Evolutionary conservation across 257 asterid species (phyloP).

Genomic region (Solanum ahanhuiri): DNA sequence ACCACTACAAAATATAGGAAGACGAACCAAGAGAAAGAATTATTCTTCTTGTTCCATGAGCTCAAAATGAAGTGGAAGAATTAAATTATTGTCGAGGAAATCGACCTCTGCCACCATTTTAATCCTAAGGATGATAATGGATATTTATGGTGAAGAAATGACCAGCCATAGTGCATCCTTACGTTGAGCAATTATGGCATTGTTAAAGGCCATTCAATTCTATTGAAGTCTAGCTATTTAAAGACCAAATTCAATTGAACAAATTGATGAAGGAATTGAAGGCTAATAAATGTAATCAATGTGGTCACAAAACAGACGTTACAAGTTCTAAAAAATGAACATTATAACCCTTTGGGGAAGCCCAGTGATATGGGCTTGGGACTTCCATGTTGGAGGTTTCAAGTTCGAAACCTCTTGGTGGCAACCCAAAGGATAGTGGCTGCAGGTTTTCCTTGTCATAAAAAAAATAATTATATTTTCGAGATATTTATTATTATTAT

Average conservation of each 20-base stretch:
- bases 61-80: not conserved
- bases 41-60: not conserved
- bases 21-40: not conserved
- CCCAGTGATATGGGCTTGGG: not conserved
- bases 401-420: not conserved
- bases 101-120: not conserved
- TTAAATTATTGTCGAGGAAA: not conserved
- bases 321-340: not conserved
- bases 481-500: not conserved
- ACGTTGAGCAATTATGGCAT: not conserved
- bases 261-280: not conserved
- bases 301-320: not conserved
- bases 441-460: not conserved
- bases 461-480: not conserved
- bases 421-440: not conserved
- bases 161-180: not conserved
- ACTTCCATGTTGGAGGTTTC: not conserved
- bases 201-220: not conserved
- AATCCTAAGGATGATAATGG: not conserved
- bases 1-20: not conserved
- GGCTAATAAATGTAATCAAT: not conserved
- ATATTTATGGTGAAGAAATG: not conserved
- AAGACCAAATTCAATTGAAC: not conserved
- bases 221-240: not conserved
- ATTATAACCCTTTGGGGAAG: not conserved